Conservation (phyloP, 1,139 yeast genomes). For the Nakaseomyces delphensis region DNA sequence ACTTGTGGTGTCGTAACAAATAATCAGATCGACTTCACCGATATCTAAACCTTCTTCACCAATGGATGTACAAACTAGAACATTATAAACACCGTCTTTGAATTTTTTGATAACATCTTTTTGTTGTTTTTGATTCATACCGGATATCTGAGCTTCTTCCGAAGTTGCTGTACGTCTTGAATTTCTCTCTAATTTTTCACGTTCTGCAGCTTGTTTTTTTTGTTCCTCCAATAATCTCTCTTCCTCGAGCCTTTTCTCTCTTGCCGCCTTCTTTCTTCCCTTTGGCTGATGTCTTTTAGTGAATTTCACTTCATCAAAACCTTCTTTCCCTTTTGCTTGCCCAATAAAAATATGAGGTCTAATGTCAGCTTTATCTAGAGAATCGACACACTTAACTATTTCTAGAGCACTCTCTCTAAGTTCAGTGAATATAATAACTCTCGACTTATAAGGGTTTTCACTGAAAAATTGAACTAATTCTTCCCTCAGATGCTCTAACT, state of each 20-base stretch:
- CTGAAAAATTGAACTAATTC: conserved; percentile 51
- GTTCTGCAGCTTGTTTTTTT: conserved; percentile 24
- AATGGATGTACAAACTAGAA: conserved; percentile 89
- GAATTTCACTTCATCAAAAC: conserved; percentile 48
- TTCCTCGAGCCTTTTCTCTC: conserved; percentile 30
- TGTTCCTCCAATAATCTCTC: conserved; percentile 24
- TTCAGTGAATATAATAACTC: conserved; percentile 82
- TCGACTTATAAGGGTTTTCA: conserved; percentile 39
- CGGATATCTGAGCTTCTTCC: conserved; percentile 38
- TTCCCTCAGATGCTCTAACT: conserved; percentile 51
- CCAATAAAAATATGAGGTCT: conserved; percentile 89
- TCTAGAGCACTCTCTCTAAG: conserved; percentile 84
- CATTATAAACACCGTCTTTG: conserved; percentile 61
- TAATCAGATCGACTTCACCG: conserved; percentile 90
- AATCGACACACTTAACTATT: conserved; percentile 60
- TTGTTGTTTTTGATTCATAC: conserved; percentile 65
- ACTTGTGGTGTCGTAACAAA: conserved; percentile 86
- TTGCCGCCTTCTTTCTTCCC: conserved; percentile 35
- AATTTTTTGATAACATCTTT: conserved; percentile 67
- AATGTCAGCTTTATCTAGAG: conserved; percentile 35
- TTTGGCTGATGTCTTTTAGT: conserved; percentile 36
- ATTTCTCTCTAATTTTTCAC: conserved; percentile 30
- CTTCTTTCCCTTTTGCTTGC: conserved; percentile 56
- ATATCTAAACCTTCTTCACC: conserved; percentile 99
- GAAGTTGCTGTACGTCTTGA: conserved; percentile 36